Percentiles rank a stretch among this genome's conserved stretches.
Conservation (phyloP, 805 yeast genomes). For the Wickerhamiella domercqiae region DNA sequence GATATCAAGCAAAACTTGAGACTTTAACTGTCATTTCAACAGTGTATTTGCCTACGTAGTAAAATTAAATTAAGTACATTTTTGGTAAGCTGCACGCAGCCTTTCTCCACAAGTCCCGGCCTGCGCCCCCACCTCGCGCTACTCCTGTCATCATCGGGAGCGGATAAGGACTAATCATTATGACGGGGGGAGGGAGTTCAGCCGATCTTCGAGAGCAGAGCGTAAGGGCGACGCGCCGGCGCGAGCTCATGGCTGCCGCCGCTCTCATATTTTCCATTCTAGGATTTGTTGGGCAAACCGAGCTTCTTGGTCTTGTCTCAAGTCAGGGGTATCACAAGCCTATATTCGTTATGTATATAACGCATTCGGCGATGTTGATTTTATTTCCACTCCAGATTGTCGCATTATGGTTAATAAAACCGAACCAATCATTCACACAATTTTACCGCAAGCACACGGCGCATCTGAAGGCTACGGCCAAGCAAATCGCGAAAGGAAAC, state of each 20-base stretch:
- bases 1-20: no score
- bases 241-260: slow-evolving; percentile 30
- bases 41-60: no score
- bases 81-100: no score
- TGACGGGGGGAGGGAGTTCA: no score
- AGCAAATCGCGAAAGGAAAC: slow-evolving; percentile 3
- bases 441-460: slow-evolving; percentile 10
- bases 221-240: slow-evolving; percentile 17
- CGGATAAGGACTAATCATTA: no score
- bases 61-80: no score
- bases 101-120: no score
- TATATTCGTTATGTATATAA: slow-evolving; percentile 38
- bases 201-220: background rate
- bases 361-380: slow-evolving; percentile 66
- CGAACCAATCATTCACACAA: slow-evolving; percentile 2
- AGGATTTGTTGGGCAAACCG: slow-evolving; percentile 68
- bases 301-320: slow-evolving; percentile 57
- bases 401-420: slow-evolving; percentile 26
- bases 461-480: slow-evolving; percentile 12
- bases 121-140: no score
- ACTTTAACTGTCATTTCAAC: no score
- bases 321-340: slow-evolving; percentile 51
- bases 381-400: slow-evolving; percentile 57
- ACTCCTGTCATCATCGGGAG: no score
- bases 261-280: slow-evolving; percentile 36